Evolutionary conservation across 2,329 filamentous ascomycete species (phyloP).

Genomic region (Aureobasidium namibiae): DNA sequence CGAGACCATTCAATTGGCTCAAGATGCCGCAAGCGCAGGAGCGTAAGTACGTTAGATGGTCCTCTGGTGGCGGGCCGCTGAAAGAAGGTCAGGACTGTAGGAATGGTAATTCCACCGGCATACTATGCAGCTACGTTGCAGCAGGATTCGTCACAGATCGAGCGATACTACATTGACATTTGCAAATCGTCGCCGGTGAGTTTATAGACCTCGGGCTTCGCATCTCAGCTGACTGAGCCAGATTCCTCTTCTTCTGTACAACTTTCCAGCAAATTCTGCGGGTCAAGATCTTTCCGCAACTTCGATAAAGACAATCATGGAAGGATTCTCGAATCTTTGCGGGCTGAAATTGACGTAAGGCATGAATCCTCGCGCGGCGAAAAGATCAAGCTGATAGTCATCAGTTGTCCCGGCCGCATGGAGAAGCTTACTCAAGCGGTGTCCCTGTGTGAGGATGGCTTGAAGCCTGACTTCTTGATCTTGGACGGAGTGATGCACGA

Average conservation of each 20-base stretch:
- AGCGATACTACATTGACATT: slow-evolving; percentile 3
- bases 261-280: not conserved
- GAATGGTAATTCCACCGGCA: slow-evolving; percentile 1
- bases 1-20: not conserved
- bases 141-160: not conserved
- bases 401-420: not conserved
- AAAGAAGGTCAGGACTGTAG: not conserved
- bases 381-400: not conserved
- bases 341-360: not conserved
- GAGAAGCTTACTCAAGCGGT: not conserved
- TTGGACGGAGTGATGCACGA: not conserved
- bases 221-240: not conserved
- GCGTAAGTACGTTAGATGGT: not conserved
- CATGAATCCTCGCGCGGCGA: not conserved
- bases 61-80: not conserved
- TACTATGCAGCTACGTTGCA: slow-evolving; percentile 6
- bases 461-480: not conserved
- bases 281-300: not conserved
- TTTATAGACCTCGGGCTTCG: not conserved
- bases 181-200: not conserved
- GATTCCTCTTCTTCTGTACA: slow-evolving; percentile 6
- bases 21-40: not conserved
- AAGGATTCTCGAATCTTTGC: not conserved
- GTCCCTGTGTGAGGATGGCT: not conserved
- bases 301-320: not conserved